These are phyloP conservation scores for Litchi chinensis DNA, from an alignment of 345 rosid genomes.

Conservation along the genomic window DNA sequence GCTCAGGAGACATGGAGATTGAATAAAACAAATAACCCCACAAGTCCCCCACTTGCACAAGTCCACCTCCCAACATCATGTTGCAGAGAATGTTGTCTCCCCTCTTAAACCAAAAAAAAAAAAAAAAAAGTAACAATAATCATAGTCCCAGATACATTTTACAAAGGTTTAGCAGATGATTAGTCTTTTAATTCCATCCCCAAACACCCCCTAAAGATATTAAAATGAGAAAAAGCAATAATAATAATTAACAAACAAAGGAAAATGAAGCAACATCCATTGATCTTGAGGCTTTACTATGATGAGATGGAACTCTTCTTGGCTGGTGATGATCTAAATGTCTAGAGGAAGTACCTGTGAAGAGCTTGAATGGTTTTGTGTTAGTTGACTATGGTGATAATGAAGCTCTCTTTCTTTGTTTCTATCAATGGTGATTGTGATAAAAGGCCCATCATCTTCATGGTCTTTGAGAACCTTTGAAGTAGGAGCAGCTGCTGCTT, in stretches of 20 bases:
- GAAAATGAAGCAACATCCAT: neutral
- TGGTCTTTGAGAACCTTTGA: conserved; percentile 35
- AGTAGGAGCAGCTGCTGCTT: conserved; percentile 2
- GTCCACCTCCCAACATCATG: conserved; percentile 25
- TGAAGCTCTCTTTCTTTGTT: conserved; percentile 38
- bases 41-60: conserved; percentile 36
- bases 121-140: neutral
- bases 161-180: conserved; percentile 19
- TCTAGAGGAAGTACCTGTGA: conserved; percentile 45
- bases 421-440: conserved; percentile 54
- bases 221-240: neutral
- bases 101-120: conserved; percentile 8
- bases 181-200: conserved; percentile 22
- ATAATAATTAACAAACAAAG: neutral
- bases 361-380: conserved; percentile 34
- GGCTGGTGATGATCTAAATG: conserved; percentile 36
- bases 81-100: conserved; percentile 31
- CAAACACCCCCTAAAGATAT: conserved; percentile 9
- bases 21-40: conserved; percentile 42
- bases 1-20: conserved; percentile 46
- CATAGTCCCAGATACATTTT: conserved; percentile 12
- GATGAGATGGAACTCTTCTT: conserved; percentile 23
- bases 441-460: conserved; percentile 56
- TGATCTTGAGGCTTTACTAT: conserved; percentile 22
- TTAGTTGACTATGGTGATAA: conserved; percentile 22